Base-by-base conservation (phyloP, 2,329 filamentous ascomycete species). In the Verticillium dahliae region DNA sequence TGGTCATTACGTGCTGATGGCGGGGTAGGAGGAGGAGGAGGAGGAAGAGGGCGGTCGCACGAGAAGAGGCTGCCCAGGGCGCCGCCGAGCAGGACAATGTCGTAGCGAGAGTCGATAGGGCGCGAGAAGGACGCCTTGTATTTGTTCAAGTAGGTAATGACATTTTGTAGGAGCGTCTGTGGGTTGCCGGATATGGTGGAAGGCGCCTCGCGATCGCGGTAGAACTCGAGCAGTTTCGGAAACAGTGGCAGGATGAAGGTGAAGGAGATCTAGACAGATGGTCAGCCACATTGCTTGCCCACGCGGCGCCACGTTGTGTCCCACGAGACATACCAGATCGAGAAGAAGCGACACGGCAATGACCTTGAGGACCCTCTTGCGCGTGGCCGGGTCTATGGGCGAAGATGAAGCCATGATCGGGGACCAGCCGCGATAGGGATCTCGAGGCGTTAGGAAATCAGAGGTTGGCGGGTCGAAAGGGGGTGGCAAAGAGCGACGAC, bases 241-340 rank as follows among this genome's bases (percentile, higher is more conserved):
- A 98, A 99, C 39, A 99, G 86, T 0, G 95, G 95, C 9, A 99
- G 88, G 72, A 98, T 98, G 73, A 99, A 97, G 35, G 95, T 99
- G 75, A 99, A 99, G 61, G 94, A 97, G 70, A 98, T 91, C 94
- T 97, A 65, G 22, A 9, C 39, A 22, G 57, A 62, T 35, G 56
- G 60, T 62, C 55, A 67, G 60, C 37, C 27, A 9, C 13, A 50
- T 37, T 58, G 37, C 34, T 39, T 13, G 39, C 15, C 34, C 38
- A 13, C 7, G 7, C 22, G 52, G 37, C n/a, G 33, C 41, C 15
- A 56, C n/a, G 62, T 61, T 39, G 59, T 27, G 61, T 52, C 62
- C 18, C 33, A 57, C 33, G 34, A 31, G 58, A 73, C 85, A 67
- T 84, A 97, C 94, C 76, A 98, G 77, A 75, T 98, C 94, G 13